Conservation (phyloP, 176 grass and related monocot genomes). For the Ensete ventricosum region DNA sequence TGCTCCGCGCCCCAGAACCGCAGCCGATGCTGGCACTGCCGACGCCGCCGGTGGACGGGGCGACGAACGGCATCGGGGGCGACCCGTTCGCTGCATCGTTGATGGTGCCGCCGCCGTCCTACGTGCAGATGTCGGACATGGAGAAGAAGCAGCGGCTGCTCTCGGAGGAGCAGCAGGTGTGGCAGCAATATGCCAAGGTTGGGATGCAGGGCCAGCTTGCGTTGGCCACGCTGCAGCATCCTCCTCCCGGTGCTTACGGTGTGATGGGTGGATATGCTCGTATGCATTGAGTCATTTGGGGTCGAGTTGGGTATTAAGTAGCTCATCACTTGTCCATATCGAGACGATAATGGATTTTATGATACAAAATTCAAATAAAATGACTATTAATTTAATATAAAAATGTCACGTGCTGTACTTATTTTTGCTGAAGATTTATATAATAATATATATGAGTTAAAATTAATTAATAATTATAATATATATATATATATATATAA, state of each 20-base stretch:
- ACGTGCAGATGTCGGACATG: constrained; percentile 81
- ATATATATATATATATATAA: too few species aligned
- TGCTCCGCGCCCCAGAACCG: constrained; percentile 21
- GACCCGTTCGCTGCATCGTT: constrained; percentile 63
- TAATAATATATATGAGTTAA: too few species aligned
- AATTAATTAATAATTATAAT: too few species aligned
- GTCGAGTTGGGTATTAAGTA: too few species aligned
- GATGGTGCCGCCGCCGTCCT: constrained; percentile 42
- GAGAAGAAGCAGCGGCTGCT: constrained; percentile 52
- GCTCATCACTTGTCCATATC: too few species aligned
- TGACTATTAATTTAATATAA: too few species aligned
- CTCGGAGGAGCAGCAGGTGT: constrained; percentile 44
- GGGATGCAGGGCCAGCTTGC: constrained; percentile 40
- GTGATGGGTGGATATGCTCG: background rate
- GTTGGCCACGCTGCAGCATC: constrained; percentile 34
- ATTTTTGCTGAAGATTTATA: too few species aligned
- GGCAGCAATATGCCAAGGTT: constrained; percentile 47
- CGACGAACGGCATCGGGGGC: background rate
- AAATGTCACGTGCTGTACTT: too few species aligned
- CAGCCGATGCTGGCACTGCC: constrained; percentile 49
- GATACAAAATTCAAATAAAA: too few species aligned
- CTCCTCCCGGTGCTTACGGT: constrained; percentile 9
- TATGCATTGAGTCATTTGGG: background rate
- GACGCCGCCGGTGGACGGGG: constrained; percentile 15
- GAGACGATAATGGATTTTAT: too few species aligned